Conservation (phyloP, 1,284 basidiomycete species). For the Singerocomus rubriflavus region DNA sequence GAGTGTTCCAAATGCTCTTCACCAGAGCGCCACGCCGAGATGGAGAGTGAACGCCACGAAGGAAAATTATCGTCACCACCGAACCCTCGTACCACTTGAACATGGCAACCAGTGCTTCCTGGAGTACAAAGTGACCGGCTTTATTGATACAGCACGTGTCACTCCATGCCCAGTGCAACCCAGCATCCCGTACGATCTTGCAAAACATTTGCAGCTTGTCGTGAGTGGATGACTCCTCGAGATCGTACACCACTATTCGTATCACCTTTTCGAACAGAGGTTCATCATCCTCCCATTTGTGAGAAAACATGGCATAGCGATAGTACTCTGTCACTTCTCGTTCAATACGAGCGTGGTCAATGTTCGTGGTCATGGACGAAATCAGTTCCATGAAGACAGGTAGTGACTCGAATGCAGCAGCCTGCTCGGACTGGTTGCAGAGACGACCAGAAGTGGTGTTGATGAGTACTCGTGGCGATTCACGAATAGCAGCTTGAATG, state of each 20-base stretch:
- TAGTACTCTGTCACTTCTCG: neutral
- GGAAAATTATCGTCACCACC: neutral
- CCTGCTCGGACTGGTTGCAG: neutral
- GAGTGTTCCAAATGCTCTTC: conserved; percentile 5
- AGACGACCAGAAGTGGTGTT: conserved; percentile 9
- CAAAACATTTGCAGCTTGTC: conserved; percentile 11
- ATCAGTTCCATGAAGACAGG: neutral
- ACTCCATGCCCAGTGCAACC: neutral
- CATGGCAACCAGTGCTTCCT: conserved; percentile 7
- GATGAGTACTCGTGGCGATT: conserved; percentile 7
- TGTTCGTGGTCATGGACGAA: neutral
- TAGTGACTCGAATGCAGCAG: neutral
- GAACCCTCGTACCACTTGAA: conserved; percentile 10
- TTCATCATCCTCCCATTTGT: conserved; percentile 7
- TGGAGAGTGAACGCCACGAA: conserved; percentile 1
- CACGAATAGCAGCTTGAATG: neutral
- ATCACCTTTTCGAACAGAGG: conserved; percentile 7
- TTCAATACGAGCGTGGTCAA: neutral
- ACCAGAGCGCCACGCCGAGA: conserved; percentile 3
- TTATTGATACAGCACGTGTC: conserved; percentile 6
- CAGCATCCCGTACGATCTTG: neutral
- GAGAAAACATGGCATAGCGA: conserved; percentile 5
- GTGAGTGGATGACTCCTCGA: neutral
- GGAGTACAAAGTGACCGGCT: neutral
- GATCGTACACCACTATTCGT: neutral